phyloP scores from a whole-genome alignment of 352 stramenopile genomes.

The Phytopythium ostracodes region DNA sequence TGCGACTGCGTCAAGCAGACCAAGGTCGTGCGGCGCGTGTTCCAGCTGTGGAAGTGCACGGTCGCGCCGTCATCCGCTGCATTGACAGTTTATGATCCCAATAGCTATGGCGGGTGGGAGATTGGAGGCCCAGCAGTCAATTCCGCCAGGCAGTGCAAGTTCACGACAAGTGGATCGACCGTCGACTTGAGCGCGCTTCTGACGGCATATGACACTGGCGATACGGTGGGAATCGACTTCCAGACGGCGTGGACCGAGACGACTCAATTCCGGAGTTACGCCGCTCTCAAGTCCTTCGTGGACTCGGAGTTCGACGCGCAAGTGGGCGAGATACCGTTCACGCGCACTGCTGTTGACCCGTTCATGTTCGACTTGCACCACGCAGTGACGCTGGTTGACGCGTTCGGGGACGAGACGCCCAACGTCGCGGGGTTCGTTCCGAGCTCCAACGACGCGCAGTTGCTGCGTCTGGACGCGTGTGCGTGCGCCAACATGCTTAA shows the following conservation, averaged over 20 bases:
- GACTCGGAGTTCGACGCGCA: conserved; percentile 32
- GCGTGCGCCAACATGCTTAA: conserved; percentile 91
- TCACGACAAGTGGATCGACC: conserved; percentile 24
- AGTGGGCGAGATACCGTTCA: conserved; percentile 22
- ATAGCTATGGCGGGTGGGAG: conserved; percentile 50
- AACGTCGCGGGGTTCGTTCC: conserved; percentile 67
- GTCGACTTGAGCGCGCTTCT: conserved; percentile 28
- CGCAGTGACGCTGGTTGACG: conserved; percentile 82
- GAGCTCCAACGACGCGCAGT: conserved; percentile 20
- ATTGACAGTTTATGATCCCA: conserved; percentile 30
- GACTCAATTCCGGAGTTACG: conserved; percentile 69
- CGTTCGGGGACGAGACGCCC: conserved; percentile 81
- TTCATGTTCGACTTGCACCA: conserved; percentile 91
- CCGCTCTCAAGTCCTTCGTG: conserved; percentile 61
- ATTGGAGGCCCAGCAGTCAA: conserved; percentile 31
- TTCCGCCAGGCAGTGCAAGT: conserved; percentile 46
- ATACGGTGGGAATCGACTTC: conserved; percentile 47
- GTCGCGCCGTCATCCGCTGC: conserved; percentile 22
- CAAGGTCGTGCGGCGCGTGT: conserved; percentile 87
- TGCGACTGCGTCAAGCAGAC: conserved; percentile 91
- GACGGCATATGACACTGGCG: conserved; percentile 17
- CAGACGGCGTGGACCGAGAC: conserved; percentile 62
- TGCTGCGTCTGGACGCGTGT: conserved; percentile 90
- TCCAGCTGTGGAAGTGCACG: conserved; percentile 94
- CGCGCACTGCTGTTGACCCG: conserved; percentile 65